Conservation (phyloP, 352 stramenopile genomes). For the Phytophthora cajani region DNA sequence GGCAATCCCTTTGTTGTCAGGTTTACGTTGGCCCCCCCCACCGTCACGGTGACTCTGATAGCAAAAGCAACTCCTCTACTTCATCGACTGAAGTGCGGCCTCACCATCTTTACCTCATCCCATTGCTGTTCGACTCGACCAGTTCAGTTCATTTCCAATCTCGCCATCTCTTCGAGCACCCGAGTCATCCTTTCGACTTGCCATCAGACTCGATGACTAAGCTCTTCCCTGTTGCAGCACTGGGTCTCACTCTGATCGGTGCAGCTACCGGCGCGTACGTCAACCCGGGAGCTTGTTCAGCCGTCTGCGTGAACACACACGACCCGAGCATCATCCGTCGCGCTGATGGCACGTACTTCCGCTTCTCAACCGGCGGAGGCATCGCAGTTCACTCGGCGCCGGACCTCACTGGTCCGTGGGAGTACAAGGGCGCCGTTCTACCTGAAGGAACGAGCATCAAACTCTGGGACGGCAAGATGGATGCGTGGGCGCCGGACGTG, state of each 20-base stretch:
- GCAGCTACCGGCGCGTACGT: constrained; percentile 11
- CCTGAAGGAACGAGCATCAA: constrained; percentile 35
- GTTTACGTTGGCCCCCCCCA: no score
- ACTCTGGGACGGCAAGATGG: constrained; percentile 33
- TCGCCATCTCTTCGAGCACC: not conserved
- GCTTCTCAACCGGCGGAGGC: constrained; percentile 31
- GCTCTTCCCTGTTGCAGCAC: not conserved
- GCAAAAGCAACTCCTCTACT: not conserved
- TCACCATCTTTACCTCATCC: not conserved
- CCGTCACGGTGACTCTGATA: not conserved
- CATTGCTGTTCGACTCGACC: not conserved
- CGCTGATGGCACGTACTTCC: constrained; percentile 36
- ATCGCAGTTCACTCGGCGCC: constrained; percentile 29
- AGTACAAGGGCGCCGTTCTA: constrained; percentile 29
- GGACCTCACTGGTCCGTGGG: constrained; percentile 24
- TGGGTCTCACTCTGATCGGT: constrained; percentile 13
- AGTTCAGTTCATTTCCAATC: constrained; percentile 1
- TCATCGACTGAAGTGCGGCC: no score
- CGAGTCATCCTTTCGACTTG: not conserved
- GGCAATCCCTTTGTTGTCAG: not conserved
- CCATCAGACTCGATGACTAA: not conserved
- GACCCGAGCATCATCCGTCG: constrained; percentile 37
- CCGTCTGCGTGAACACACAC: constrained; percentile 32
- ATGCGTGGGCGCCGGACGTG: constrained; percentile 26
- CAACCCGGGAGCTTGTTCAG: constrained; percentile 20